Percentiles rank a stretch among this genome's conserved stretches.
Conservation (phyloP, 75 land plant species). For the Pinus taeda region DNA sequence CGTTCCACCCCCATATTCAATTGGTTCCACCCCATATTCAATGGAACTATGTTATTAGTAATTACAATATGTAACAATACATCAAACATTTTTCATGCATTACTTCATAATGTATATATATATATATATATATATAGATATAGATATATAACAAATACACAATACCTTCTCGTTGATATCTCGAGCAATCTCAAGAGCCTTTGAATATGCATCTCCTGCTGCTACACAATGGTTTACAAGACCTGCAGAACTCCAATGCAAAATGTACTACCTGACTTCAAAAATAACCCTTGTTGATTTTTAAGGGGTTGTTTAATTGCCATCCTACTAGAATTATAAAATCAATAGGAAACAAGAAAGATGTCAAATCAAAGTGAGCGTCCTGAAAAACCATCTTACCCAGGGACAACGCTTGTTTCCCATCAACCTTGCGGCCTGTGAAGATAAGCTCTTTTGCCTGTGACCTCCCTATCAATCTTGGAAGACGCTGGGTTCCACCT, state of each 20-base stretch:
- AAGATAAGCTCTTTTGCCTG: conserved; percentile 93
- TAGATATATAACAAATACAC: not conserved
- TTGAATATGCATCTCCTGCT: conserved; percentile 72
- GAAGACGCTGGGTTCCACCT: conserved; percentile 95
- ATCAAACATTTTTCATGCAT: not conserved
- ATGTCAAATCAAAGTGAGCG: not conserved
- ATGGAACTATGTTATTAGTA: too few species aligned
- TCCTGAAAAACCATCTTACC: conserved; percentile 42
- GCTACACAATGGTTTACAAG: conserved; percentile 82
- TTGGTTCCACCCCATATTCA: not conserved
- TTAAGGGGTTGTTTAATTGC: not conserved
- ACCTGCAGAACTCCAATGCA: conserved; percentile 38
- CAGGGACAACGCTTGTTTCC: conserved; percentile 58
- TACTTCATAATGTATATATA: not conserved
- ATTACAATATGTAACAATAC: too few species aligned
- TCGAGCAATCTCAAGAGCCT: conserved; percentile 87
- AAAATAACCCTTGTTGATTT: conserved; percentile 3
- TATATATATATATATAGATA: too few species aligned
- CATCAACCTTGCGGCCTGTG: conserved; percentile 77
- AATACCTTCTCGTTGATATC: conserved; percentile 80
- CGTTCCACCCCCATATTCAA: too few species aligned
- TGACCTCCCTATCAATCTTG: conserved; percentile 83
- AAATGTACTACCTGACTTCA: not conserved
- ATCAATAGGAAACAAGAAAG: not conserved
- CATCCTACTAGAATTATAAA: not conserved